Evolutionary conservation across 495 filamentous ascomycete species (phyloP), one percentile per base, ranked within the genome.

Genomic region (Extremus antarcticus): DNA sequence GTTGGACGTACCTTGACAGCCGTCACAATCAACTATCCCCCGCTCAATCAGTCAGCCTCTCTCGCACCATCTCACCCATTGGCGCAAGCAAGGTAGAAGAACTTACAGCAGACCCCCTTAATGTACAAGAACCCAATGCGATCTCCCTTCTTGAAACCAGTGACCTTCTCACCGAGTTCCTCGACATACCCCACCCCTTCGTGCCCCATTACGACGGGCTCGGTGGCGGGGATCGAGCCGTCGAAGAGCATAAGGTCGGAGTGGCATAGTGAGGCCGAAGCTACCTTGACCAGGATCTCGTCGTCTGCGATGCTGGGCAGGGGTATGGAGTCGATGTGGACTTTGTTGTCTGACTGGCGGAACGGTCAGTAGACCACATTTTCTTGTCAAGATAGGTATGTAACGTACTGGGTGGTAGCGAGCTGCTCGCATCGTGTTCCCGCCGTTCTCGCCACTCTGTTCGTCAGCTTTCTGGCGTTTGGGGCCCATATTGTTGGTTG

Each of bases 101-200:
- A 45, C 41, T 45, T 17, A 45, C 41, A 45, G 19, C 41, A 45
- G 41, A n/a, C 15, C 8, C 41, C 41, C 41, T 45, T 45, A n/a
- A 45, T 45, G 62, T 88, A 84, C 62, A 87, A 86, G 10, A 78
- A 80, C 8, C 76, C 82, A 1, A 89, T 84, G 25, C 80, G 76
- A 60, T 87, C 84, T 25, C 85, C 84, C 2, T 72, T 71, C 32
- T 75, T 73, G 70, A 85, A 85, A 49, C 79, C 79, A 15, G 60
- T 70, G 1, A 86, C 80, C 29, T 76, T 75, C 11, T 71, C 61
- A n/a, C 84, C 84, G 41, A 85, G 76, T 1, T 68, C 60, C 15
- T 82, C 67, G 21, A 88, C 76, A 24, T 61, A 57, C 2, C 68
- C 68, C 1, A 68, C 66, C 2, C 66, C 67, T 51, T 71, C 68